Base-by-base conservation (phyloP, 2,329 filamentous ascomycete genomes). In the Pyricularia sp. region DNA sequence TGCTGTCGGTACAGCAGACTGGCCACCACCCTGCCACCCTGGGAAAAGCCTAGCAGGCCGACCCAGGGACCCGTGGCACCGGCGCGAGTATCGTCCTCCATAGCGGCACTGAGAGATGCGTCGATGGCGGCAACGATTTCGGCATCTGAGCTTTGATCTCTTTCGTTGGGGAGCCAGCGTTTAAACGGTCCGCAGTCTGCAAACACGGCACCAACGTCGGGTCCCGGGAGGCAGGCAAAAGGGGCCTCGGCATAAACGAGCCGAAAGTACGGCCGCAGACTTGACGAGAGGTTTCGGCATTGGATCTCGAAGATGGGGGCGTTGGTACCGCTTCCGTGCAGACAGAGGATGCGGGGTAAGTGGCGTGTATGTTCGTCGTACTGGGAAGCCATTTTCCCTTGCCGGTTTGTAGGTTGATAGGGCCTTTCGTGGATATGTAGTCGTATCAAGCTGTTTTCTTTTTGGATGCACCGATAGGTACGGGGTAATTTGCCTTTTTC, bases 241-340 rank as follows among this genome's bases (percentile, higher is more conserved):
- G 90, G 90, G 0, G 82, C 91, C 72, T 93, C 86, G 71, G 86
- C 87, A 79, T 90, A 94, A 74, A 90, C 87, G 72, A 93, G 84
- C 55, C 91, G 87, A 76, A 92, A 92, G 55, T 83, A 77, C 14
- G 82, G 76, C 64, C 78, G 75, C 0, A 92, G 84, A 33, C 75
- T 77, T 25, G 76, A 72, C 64, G 77, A 75, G 69, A 85, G 73
- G 70, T 79, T 80, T 69, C 90, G 90, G 71, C 87, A 86, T 79
- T 93, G 91, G 9, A 84, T 77, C 70, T 83, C 80, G 80, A 93
- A 93, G 76, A 92, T 86, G 36, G 83, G 76, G 26, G 84, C 88
- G 73, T 90, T 92, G 71, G 89, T 88, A 69, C 91, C 91, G 73
- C 90, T 91, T 75, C 91, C 91, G 77, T 93, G 91, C 20, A 93